Conservation (phyloP, 768 basidiomycete genomes). For the Russula lepida region DNA sequence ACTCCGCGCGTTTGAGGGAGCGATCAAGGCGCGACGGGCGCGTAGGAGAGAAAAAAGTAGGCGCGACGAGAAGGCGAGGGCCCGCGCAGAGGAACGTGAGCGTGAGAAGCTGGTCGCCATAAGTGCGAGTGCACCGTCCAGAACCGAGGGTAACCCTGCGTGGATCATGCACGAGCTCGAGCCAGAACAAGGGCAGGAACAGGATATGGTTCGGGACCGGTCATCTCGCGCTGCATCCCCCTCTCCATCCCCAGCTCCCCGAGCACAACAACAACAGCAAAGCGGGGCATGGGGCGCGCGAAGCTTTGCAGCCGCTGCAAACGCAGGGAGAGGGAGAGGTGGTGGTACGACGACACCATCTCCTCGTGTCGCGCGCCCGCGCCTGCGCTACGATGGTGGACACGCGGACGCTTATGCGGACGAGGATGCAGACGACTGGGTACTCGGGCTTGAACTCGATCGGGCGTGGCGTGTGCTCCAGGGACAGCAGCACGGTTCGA, state of each 20-base stretch:
- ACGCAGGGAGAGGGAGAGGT: slow-evolving; percentile 36
- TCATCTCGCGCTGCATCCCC: neutral
- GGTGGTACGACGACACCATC: slow-evolving; percentile 28
- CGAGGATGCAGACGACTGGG: slow-evolving; percentile 55
- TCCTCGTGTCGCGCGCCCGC: slow-evolving; percentile 24
- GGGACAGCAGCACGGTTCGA: slow-evolving; percentile 36
- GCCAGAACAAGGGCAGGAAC: slow-evolving; percentile 1
- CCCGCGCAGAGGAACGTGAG: slow-evolving; percentile 64
- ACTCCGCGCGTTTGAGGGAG: slow-evolving; percentile 74
- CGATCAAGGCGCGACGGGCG: slow-evolving; percentile 64
- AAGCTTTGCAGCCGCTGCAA: slow-evolving; percentile 75
- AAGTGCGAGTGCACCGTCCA: neutral
- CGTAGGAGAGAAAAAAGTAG: slow-evolving; percentile 73
- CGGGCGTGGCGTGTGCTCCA: slow-evolving; percentile 74
- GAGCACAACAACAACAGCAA: neutral
- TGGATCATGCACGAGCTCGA: slow-evolving; percentile 14
- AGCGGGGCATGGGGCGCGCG: slow-evolving; percentile 67
- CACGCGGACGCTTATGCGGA: neutral
- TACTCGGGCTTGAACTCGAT: slow-evolving; percentile 43
- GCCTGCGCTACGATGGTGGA: slow-evolving; percentile 16
- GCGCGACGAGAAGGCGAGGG: slow-evolving; percentile 81
- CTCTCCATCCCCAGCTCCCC: neutral
- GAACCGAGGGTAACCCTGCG: neutral
- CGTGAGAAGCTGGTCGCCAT: slow-evolving; percentile 20
- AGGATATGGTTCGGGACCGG: neutral